Evolutionary conservation across 2,329 filamentous ascomycete genomes (phyloP), one percentile per base, ranked within the genome.

Genomic region (Paecilomyces variotii): DNA sequence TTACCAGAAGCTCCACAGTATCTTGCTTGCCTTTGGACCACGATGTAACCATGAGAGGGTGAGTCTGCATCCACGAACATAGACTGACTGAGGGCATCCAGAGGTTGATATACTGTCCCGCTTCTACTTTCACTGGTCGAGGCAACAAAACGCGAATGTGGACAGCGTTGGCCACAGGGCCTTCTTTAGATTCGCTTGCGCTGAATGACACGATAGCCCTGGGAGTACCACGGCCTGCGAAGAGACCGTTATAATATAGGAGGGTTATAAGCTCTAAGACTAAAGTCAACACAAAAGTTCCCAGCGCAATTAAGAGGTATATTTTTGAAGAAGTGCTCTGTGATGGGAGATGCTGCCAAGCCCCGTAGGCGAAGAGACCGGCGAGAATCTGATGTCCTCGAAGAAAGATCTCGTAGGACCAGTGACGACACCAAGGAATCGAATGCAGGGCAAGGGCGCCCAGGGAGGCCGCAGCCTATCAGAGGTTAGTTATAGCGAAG

Each of bases 1-100:
- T 53, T 2, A 74, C 63, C 10, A 75, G 63, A 54, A 76, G 64
- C 49, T 74, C 64, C 19, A 76, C 53, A 26, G 59, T 65, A n/a
- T 60, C 59, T 57, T 69, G 65, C 50, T 58, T 61, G 12, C 55
- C 57, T n/a, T 6, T 32, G 2, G 64, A 69, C 66, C 62, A 72
- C 2, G 62, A 70, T 34, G 60, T 68, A 2, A 72, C 60, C 26
- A 61, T 66, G 54, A 68, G 67, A 26, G 64, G 65, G 53, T 69
- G 62, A 25, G 56, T 66, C 59, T 71, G 64, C 32, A 61, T 60
- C 60, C 62, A 70, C 28, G 61, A 68, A 45, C 30, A 58, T 34
- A 65, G 57, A 59, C 63, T 64, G n/a, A 68, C 61, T 12, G 62
- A 65, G 9, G 60, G 64, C 55, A 71, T 67, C 63, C 65, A 70